A percentile compares a stretch with the other conserved stretches of the same genome.
Evolutionary conservation across 2,329 filamentous ascomycete species (phyloP).

Genomic region (Talaromyces amestolkiae): DNA sequence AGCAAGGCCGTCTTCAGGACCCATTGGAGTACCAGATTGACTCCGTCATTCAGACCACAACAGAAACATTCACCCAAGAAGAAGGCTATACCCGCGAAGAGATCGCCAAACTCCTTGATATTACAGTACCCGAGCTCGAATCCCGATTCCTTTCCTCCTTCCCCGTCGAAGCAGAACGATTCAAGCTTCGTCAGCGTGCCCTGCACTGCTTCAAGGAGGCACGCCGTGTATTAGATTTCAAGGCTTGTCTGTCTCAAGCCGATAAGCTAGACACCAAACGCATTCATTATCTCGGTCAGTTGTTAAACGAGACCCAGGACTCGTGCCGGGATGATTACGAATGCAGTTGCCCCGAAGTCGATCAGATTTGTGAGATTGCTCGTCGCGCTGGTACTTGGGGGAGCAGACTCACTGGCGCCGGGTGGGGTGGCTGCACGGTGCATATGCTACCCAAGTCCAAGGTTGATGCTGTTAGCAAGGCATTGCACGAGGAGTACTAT

Average conservation of each 20-base stretch:
- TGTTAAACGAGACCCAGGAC: slow-evolving; percentile 86
- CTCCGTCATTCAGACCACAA: slow-evolving; percentile 67
- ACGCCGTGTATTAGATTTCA: slow-evolving; percentile 78
- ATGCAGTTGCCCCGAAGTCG: slow-evolving; percentile 89
- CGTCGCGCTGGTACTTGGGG: slow-evolving; percentile 76
- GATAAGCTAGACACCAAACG: slow-evolving; percentile 63
- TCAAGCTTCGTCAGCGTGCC: slow-evolving; percentile 83
- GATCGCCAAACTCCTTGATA: slow-evolving; percentile 68
- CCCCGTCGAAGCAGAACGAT: slow-evolving; percentile 80
- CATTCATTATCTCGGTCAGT: slow-evolving; percentile 68
- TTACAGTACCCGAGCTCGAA: slow-evolving; percentile 70
- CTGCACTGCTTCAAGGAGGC: slow-evolving; percentile 91
- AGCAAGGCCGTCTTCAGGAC: slow-evolving; percentile 47
- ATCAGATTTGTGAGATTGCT: slow-evolving; percentile 79
- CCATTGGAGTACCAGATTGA: slow-evolving; percentile 66
- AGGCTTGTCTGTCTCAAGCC: slow-evolving; percentile 63
- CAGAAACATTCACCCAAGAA: slow-evolving; percentile 69
- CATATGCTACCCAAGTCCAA: slow-evolving; percentile 85
- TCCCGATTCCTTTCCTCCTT: slow-evolving; percentile 80
- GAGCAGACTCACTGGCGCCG: slow-evolving; percentile 83
- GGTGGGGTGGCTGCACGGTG: slow-evolving; percentile 95
- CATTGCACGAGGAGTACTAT: slow-evolving; percentile 81
- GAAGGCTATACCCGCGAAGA: slow-evolving; percentile 87
- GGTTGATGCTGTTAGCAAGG: slow-evolving; percentile 72
- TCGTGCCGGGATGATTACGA: slow-evolving; percentile 86